Percentiles rank a stretch among this genome's conserved stretches.
Conservation (phyloP, 75 land plant species). For the Picea glauca region DNA sequence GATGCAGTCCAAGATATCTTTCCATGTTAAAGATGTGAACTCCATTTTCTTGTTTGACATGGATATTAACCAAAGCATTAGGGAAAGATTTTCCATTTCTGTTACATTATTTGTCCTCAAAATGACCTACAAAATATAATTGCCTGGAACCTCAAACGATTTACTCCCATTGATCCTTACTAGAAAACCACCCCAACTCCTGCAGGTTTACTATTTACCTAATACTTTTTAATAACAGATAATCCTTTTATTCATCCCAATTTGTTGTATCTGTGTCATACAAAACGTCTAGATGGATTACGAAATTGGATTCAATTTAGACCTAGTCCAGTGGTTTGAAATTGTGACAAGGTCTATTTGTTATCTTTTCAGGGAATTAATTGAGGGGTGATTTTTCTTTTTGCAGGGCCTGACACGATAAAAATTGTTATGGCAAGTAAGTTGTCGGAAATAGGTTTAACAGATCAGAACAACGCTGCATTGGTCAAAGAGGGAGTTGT, state of each 20-base stretch:
- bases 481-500: conserved; percentile 52
- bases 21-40: neutral
- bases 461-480: conserved; percentile 52
- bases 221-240: no score
- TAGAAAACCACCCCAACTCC: neutral
- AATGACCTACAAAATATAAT: neutral
- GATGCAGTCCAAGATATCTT: neutral
- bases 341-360: neutral
- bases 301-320: neutral
- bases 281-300: neutral
- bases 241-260: neutral
- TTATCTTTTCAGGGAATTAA: conserved; percentile 2
- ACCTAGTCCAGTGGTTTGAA: neutral
- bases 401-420: conserved; percentile 52
- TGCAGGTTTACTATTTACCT: neutral
- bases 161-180: neutral
- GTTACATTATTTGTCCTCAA: no score
- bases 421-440: conserved; percentile 62
- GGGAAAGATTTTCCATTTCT: no score
- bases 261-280: neutral
- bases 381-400: neutral
- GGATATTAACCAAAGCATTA: neutral
- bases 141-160: neutral
- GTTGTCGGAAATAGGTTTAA: conserved; percentile 55
- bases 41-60: neutral